Conservation (phyloP, 106 monocot genomes). For the Acanthochlamys bracteata region DNA sequence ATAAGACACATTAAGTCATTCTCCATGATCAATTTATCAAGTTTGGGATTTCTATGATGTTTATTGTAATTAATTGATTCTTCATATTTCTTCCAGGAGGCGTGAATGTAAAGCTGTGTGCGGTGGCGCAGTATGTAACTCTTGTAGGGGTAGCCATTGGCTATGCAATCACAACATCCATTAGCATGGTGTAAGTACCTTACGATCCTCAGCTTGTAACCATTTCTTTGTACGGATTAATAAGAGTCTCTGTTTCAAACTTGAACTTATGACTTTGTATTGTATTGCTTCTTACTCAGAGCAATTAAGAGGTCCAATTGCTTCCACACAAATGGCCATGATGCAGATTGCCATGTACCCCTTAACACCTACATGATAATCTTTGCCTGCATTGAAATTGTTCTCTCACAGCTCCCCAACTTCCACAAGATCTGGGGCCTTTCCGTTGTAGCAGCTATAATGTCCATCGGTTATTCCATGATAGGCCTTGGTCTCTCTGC, state of each 20-base stretch:
- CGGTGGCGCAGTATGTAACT: slow-evolving; percentile 1
- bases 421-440: slow-evolving; percentile 11
- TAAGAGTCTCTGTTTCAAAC: too few species aligned
- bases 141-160: slow-evolving; percentile 5
- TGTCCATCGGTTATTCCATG: slow-evolving; percentile 9
- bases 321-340: slow-evolving; percentile 29
- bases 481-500: slow-evolving; percentile 1
- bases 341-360: slow-evolving; percentile 31
- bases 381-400: slow-evolving; percentile 47
- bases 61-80: neutral
- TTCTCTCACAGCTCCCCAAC: slow-evolving; percentile 38
- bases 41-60: neutral
- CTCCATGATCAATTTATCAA: neutral
- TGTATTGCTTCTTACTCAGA: slow-evolving; percentile 9
- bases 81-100: slow-evolving; percentile 1
- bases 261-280: too few species aligned
- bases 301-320: slow-evolving; percentile 64
- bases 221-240: neutral
- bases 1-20: too few species aligned
- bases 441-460: slow-evolving; percentile 5
- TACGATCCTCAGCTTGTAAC: neutral
- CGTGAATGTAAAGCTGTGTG: slow-evolving; percentile 1
- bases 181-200: slow-evolving; percentile 9
- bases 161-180: neutral
- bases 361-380: slow-evolving; percentile 64